Percentiles rank a stretch among this genome's conserved stretches.
Evolutionary conservation across 331 rosid species (phyloP).

Genomic region (Pyrus hybrid): DNA sequence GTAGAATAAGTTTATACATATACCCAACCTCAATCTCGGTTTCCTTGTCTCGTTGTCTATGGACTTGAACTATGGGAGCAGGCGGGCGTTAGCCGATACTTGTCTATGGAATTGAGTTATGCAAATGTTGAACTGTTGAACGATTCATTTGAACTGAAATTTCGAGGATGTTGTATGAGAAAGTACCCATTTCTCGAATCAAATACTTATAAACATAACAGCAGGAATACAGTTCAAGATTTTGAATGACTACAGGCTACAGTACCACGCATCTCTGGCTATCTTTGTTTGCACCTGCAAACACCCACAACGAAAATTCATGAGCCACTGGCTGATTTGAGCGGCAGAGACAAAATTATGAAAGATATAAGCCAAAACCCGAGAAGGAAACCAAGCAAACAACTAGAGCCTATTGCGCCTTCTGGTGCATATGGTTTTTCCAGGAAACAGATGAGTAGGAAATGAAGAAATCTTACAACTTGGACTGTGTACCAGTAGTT

Average conservation of each 20-base stretch:
- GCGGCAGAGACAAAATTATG: too few relatives aligned
- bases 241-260: neutral
- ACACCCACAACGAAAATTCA: neutral
- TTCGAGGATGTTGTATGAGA: neutral
- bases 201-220: neutral
- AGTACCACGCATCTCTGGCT: neutral
- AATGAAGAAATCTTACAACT: conserved; percentile 13
- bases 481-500: neutral
- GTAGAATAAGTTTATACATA: neutral
- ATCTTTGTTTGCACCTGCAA: conserved; percentile 18
- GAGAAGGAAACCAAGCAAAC: neutral
- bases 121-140: neutral
- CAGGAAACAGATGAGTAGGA: neutral
- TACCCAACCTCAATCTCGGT: neutral
- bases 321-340: neutral
- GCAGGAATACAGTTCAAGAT: neutral
- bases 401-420: neutral
- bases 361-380: neutral
- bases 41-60: neutral
- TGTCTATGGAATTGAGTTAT: neutral
- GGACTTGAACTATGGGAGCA: neutral
- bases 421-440: neutral
- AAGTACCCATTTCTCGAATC: neutral
- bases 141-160: neutral
- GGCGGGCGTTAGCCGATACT: neutral